Evolutionary conservation across 169 alveolate species (phyloP).

Genomic region (Cryptosporidium baileyi): DNA sequence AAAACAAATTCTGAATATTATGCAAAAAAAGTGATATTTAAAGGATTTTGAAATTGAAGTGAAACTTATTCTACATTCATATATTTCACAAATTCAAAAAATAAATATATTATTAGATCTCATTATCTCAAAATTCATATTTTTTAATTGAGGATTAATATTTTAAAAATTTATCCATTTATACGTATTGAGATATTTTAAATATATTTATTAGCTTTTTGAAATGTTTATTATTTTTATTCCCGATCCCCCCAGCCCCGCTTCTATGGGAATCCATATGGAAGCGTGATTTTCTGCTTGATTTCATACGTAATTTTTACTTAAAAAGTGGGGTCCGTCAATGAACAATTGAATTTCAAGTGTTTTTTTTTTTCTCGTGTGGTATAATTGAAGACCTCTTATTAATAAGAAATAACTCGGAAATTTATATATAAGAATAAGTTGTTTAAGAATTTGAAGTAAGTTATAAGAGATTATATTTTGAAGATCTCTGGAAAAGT

Average conservation of each 20-base stretch:
- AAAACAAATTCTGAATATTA: neutral
- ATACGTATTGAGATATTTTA: neutral
- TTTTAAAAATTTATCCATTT: neutral
- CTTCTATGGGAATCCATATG: conserved; percentile 65
- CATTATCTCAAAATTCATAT: neutral
- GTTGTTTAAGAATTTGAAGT: conserved; percentile 11
- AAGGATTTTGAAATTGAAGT: neutral
- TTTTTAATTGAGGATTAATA: neutral
- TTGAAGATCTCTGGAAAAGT: neutral
- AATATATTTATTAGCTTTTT: neutral
- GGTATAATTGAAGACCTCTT: conserved; percentile 54
- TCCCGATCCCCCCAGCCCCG: conserved; percentile 68
- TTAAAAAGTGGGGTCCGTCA: conserved; percentile 72
- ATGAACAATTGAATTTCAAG: conserved; percentile 49
- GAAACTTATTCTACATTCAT: neutral
- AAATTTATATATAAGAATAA: neutral
- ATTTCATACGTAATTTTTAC: conserved; percentile 70
- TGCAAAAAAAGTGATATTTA: neutral
- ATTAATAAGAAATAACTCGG: conserved; percentile 33
- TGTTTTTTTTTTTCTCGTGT: conserved; percentile 59
- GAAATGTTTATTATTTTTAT: neutral
- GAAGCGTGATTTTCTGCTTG: conserved; percentile 53
- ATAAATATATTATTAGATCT: too few relatives aligned
- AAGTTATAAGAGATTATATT: neutral
- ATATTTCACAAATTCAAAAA: neutral